A percentile compares a stretch with the other conserved stretches of the same genome.
Evolutionary conservation across 352 stramenopile species (phyloP).

Genomic region (Stephanocyclus meneghinianus): DNA sequence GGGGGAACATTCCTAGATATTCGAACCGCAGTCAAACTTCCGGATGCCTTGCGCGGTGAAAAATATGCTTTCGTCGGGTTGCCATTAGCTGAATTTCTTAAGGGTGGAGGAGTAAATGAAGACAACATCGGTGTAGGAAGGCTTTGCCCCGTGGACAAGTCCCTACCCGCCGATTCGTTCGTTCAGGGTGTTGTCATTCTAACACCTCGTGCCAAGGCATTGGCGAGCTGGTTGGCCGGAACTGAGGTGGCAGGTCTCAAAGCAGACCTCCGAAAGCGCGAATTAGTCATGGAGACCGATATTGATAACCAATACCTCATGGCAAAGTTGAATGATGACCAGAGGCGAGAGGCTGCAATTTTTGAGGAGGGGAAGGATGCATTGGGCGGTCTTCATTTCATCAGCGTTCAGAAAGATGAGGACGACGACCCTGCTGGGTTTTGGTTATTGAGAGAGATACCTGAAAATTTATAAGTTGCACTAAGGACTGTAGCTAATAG

Average conservation of each 20-base stretch:
- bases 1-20: constrained; percentile 79
- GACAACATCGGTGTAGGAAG: constrained; percentile 81
- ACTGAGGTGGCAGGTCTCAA: constrained; percentile 77
- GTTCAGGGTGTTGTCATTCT: constrained; percentile 84
- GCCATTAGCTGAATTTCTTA: constrained; percentile 80
- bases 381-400: constrained; percentile 86
- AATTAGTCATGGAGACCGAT: constrained; percentile 86
- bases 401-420: constrained; percentile 85
- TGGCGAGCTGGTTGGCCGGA: constrained; percentile 85
- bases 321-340: constrained; percentile 83
- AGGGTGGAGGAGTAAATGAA: constrained; percentile 66
- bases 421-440: constrained; percentile 86
- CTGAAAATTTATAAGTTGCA: constrained; percentile 62
- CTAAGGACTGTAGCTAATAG: neutral
- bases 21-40: constrained; percentile 83
- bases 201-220: constrained; percentile 73
- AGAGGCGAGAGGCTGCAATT: constrained; percentile 82
- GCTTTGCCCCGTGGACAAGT: constrained; percentile 67
- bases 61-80: constrained; percentile 88
- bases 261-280: constrained; percentile 83
- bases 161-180: constrained; percentile 73
- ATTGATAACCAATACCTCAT: constrained; percentile 88
- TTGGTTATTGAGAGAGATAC: constrained; percentile 85
- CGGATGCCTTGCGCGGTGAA: constrained; percentile 85
- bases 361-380: constrained; percentile 86